A percentile compares a stretch with the other conserved stretches of the same genome.
Conservation (phyloP, 139 green algal species). For the Haematococcus lacustris region DNA sequence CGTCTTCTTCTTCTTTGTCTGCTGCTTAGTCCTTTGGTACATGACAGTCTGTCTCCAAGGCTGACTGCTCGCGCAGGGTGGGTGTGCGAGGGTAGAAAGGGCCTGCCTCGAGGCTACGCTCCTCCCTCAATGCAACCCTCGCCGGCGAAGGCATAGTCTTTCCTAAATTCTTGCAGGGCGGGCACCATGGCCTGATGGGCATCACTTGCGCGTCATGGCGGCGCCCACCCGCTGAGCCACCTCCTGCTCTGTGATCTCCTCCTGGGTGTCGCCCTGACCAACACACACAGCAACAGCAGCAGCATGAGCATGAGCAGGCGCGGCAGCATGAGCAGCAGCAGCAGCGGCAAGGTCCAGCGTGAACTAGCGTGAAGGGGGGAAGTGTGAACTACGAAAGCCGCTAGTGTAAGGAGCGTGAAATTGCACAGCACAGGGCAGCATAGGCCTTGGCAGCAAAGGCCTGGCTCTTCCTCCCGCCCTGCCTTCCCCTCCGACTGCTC, state of each 20-base stretch:
- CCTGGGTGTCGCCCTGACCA: slow-evolving; percentile 58
- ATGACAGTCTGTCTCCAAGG: too few relatives aligned
- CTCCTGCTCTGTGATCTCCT: slow-evolving; percentile 52
- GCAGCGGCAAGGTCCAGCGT: neutral
- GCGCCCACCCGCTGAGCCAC: slow-evolving; percentile 31
- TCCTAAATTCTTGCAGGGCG: too few relatives aligned
- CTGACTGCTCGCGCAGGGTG: too few relatives aligned
- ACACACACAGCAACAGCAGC: neutral
- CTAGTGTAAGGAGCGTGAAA: neutral
- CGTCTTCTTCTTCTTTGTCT: too few relatives aligned
- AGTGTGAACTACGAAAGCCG: neutral
- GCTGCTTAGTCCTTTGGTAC: too few relatives aligned
- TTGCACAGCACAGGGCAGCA: neutral
- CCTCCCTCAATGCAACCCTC: too few relatives aligned
- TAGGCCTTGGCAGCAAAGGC: neutral
- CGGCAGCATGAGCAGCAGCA: too few relatives aligned
- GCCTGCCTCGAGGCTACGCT: too few relatives aligned
- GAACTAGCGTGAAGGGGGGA: neutral
- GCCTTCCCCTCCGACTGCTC: neutral
- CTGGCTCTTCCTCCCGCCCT: neutral
- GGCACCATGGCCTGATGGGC: too few relatives aligned
- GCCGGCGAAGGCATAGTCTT: too few relatives aligned
- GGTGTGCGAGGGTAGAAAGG: too few relatives aligned
- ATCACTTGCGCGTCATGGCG: slow-evolving; percentile 44
- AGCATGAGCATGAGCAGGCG: too few relatives aligned